Base-by-base conservation (phyloP, 805 yeast species). In the Isabelozyma heimii region DNA sequence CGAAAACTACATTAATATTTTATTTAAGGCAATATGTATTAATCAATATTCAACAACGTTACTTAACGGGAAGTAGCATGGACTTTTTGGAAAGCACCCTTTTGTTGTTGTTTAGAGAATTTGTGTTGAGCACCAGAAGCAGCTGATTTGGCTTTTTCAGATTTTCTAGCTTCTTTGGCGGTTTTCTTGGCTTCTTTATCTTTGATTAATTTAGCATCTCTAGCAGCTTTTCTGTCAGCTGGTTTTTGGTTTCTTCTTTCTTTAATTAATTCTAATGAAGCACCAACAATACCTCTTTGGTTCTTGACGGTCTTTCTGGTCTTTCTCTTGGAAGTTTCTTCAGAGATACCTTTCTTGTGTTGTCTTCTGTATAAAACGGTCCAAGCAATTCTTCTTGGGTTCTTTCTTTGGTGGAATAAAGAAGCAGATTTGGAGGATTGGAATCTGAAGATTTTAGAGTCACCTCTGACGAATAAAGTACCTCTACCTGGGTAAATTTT, bases 401-500 rank as follows among this genome's bases (percentile, higher is more conserved):
- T 94, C 96, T 94, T 94, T 87, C 97, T 91, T 85, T 94, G 99
- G 74, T 86, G 85, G 94, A 94, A 94, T 72, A 94, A 87, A 75
- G 98, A 91, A 70, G 96, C 92, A 73, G 96, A 84, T 82, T 94
- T 94, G 66, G 97, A 88, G 77, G 89, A 85, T 79, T 88, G 95
- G 94, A 94, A 94, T 86, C 99, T 91, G 96, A 94, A 94, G 72
- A 91, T 80, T 86, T 94, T 94, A 74, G 98, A 91, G 90, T 94
- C 99, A 71, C 98, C 98, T 82, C 99, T 91, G 80, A 94, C 91
- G 75, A 89, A 94, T 77, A 94, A 86, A 76, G 95, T 90, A 81
- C 99, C 98, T 85, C 97, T 90, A 82, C 99, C 99, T 84, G 99
- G 99, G 96, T 92, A 94, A 85, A 94, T 92, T 83, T 92, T 94